Evolutionary conservation across 2,329 filamentous ascomycete genomes (phyloP).

Genomic region (Paecilomyces sp.): DNA sequence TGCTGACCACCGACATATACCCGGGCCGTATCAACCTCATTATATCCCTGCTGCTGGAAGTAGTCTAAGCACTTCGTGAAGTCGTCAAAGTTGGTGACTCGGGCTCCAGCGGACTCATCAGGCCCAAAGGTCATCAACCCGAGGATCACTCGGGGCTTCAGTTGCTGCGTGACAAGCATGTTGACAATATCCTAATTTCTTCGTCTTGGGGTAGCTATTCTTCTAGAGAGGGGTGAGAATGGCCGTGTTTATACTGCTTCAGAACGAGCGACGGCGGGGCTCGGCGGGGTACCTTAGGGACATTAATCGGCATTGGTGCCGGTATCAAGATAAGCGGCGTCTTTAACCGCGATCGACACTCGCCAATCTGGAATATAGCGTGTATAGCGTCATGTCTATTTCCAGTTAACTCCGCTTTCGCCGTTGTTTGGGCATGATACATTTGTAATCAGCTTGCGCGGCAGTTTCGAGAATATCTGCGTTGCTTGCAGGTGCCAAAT

Average conservation of each 20-base stretch:
- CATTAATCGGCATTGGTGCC: neutral
- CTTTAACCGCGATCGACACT: neutral
- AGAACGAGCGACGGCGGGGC: neutral
- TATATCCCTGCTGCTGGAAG: conserved; percentile 72
- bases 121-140: conserved; percentile 82
- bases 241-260: neutral
- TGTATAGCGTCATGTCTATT: neutral
- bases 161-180: conserved; percentile 31
- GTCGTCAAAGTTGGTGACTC: conserved; percentile 63
- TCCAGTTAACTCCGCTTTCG: neutral
- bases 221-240: neutral
- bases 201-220: neutral
- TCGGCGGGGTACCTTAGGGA: neutral
- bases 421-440: neutral
- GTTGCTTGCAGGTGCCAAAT: too few relatives aligned
- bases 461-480: neutral
- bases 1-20: conserved; percentile 65
- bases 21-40: conserved; percentile 78
- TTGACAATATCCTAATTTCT: neutral
- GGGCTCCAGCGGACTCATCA: conserved; percentile 54
- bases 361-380: neutral
- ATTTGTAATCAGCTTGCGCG: neutral
- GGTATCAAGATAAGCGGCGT: neutral
- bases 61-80: conserved; percentile 67
- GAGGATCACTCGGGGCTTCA: conserved; percentile 65